Evolutionary conservation across 2,329 filamentous ascomycete species (phyloP).

Genomic region (Colletotrichum lupini): DNA sequence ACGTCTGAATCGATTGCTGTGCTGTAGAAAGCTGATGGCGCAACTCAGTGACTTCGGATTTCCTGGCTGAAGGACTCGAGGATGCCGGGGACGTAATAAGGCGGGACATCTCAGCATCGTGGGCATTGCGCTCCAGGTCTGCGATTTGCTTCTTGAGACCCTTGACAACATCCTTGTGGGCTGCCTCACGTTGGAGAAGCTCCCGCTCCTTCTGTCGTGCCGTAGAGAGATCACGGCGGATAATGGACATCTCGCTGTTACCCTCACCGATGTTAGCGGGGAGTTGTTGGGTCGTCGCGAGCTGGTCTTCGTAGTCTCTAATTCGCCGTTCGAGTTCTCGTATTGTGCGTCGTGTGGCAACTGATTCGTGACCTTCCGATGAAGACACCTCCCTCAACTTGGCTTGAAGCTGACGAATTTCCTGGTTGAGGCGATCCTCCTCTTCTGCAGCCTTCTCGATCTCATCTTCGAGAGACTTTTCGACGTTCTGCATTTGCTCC

Average conservation of each 20-base stretch:
- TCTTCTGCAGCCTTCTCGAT: slow-evolving; percentile 74
- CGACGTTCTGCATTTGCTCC: slow-evolving; percentile 68
- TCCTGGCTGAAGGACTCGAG: slow-evolving; percentile 63
- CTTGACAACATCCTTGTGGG: slow-evolving; percentile 71
- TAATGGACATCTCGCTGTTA: slow-evolving; percentile 65
- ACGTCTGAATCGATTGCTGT: slow-evolving; percentile 68
- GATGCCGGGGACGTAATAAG: slow-evolving; percentile 57
- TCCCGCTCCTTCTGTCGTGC: slow-evolving; percentile 75
- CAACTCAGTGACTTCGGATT: slow-evolving; percentile 68
- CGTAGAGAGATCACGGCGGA: slow-evolving; percentile 71
- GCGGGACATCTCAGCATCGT: slow-evolving; percentile 70
- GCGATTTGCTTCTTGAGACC: slow-evolving; percentile 72
- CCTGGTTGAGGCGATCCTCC: slow-evolving; percentile 69
- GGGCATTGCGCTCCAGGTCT: slow-evolving; percentile 74
- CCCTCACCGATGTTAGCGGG: slow-evolving; percentile 51
- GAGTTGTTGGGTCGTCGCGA: slow-evolving; percentile 47
- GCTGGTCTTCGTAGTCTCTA: slow-evolving; percentile 62
- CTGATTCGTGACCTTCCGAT: slow-evolving; percentile 63
- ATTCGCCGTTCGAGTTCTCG: slow-evolving; percentile 73
- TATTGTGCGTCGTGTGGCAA: slow-evolving; percentile 70
- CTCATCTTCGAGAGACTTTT: slow-evolving; percentile 73
- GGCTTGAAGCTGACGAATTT: slow-evolving; percentile 63
- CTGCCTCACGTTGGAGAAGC: slow-evolving; percentile 72
- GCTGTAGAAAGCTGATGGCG: slow-evolving; percentile 70
- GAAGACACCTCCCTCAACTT: slow-evolving; percentile 56